Conservation (phyloP, 257 asterid genomes). For the Linaria vulgaris region DNA sequence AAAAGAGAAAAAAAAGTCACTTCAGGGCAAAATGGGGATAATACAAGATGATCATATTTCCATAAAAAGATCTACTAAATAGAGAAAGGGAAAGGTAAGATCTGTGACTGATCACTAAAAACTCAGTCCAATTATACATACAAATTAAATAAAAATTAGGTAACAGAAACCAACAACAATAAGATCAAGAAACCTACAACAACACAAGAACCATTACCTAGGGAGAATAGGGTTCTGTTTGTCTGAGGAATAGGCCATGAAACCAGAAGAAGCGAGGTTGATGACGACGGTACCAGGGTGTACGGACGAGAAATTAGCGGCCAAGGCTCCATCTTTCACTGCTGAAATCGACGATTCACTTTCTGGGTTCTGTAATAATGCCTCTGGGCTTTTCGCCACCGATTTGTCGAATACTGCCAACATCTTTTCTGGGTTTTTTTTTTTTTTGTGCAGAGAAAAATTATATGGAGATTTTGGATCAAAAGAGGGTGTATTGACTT, state of each 20-base stretch:
- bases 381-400: constrained; percentile 24
- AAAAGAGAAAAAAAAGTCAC: background rate
- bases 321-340: constrained; percentile 75
- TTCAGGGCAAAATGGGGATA: background rate
- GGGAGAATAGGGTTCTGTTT: constrained; percentile 75
- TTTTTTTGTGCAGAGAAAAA: no score
- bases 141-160: background rate
- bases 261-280: constrained; percentile 73
- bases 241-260: constrained; percentile 66
- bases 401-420: constrained; percentile 26
- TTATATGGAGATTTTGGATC: no score
- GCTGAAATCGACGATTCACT: constrained; percentile 41
- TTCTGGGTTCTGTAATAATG: constrained; percentile 11
- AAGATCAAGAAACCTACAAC: background rate
- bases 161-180: background rate
- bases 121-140: background rate
- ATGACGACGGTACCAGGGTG: constrained; percentile 66
- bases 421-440: constrained; percentile 14
- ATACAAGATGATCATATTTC: background rate
- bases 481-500: no score
- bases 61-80: no score
- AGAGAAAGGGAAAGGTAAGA: background rate
- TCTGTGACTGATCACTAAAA: constrained; percentile 8
- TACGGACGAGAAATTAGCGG: constrained; percentile 55
- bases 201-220: constrained; percentile 44